Evolutionary conservation across 805 yeast species (phyloP), one percentile per base, ranked within the genome.

Genomic region (Tetrapisispora iriomotensis): DNA sequence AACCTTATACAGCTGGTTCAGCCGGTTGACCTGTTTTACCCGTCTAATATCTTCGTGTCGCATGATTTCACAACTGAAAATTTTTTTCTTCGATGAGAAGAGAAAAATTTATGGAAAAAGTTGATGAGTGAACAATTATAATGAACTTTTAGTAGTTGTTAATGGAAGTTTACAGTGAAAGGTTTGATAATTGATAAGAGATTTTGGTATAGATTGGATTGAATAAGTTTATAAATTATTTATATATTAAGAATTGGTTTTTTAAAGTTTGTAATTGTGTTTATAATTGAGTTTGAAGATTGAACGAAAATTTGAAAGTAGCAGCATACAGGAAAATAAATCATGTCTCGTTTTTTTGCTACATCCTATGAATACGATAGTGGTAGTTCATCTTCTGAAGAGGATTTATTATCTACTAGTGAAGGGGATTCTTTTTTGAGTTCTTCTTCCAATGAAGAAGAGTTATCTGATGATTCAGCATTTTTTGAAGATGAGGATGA

Each of bases 331-430:
- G n/a, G n/a, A n/a, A 43, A 40, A 26, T 22, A 30, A 17, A 29
- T 28, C 6, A 38, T 33, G 39, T 87, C 87, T 95, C 86, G 97
- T 53, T 83, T 95, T 68, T 90, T 92, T 75, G 92, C 92, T 70
- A 77, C 78, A 40, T 65, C 77, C 35, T 65, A 67, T 43, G 65
- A 59, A 26, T 65, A 67, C 36, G 71, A 67, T 48, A 63, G 67
- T 39, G 70, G 64, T 38, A 60, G 64, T 41, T 66, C 68, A 20
- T 61, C 71, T 9, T 60, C 65, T 24, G 74, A 67, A 34, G 73
- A 67, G 46, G 72, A 66, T 42, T 55, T 66, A 40, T 53, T 66
- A 23, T 64, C 68, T 29, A 64, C 65, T 5, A 53, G 68, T 26
- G 68, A 66, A 34, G 71, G 66, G 40, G 58, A 56, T 22, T 43